Percentiles rank a stretch among this genome's conserved stretches.
Evolutionary conservation across 495 filamentous ascomycete genomes (phyloP).

Genomic region (Sphaerosporella brunnea): DNA sequence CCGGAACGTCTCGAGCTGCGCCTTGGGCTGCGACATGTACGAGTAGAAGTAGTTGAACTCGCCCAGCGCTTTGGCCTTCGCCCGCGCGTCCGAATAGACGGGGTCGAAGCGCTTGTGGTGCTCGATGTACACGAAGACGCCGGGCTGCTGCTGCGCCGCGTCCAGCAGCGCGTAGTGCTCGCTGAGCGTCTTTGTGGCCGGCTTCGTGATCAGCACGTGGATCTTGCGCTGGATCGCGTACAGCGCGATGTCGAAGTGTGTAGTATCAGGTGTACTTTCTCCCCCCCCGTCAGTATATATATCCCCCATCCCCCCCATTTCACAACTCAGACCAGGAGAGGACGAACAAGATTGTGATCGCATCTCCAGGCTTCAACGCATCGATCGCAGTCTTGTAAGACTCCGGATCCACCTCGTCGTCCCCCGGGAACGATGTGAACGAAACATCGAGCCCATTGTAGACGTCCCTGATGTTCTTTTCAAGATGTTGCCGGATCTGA

Average conservation of each 20-base stretch:
- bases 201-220: constrained; percentile 89
- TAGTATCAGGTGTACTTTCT: constrained; percentile 63
- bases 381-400: constrained; percentile 86
- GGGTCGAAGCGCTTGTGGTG: constrained; percentile 95
- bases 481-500: constrained; percentile 72
- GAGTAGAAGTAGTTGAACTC: constrained; percentile 97
- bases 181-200: constrained; percentile 66
- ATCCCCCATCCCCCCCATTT: too few species aligned
- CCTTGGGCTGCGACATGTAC: constrained; percentile 93
- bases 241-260: constrained; percentile 84
- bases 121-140: constrained; percentile 84
- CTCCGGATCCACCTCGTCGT: constrained; percentile 52
- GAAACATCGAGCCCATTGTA: constrained; percentile 76
- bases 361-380: constrained; percentile 59
- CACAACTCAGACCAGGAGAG: background rate
- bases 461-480: constrained; percentile 69
- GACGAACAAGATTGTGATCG: constrained; percentile 67
- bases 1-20: constrained; percentile 85
- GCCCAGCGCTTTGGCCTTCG: constrained; percentile 53
- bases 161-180: constrained; percentile 61
- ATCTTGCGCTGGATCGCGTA: constrained; percentile 75
- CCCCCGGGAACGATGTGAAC: constrained; percentile 64
- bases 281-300: background rate
- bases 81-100: constrained; percentile 71
- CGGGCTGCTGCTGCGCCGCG: constrained; percentile 51